Evolutionary conservation across 352 stramenopile genomes (phyloP), one percentile per base, ranked within the genome.

Genomic region (Globisporangium echinulatum): DNA sequence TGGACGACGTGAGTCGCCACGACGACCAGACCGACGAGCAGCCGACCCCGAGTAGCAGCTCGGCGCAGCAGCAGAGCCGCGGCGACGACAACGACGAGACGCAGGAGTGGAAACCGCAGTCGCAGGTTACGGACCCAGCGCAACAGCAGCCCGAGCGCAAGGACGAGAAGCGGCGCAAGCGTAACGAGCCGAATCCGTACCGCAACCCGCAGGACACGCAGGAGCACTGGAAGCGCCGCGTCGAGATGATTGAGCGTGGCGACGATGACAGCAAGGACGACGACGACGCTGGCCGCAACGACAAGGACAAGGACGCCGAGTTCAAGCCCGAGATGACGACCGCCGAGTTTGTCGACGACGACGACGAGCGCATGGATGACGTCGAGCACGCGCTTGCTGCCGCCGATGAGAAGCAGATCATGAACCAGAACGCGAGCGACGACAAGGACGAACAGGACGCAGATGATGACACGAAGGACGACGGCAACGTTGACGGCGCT

Each of bases 211-310:
- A 97, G 51, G 96, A 98, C 62, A 94, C 96, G 2, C 83, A 97
- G 63, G 93, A 99, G 63, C 97, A 98, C 63, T 99, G 97, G 97
- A 96, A 98, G 63, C 86, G 94, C 53, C 96, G 96, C 52, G 83
- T 99, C 7, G 96, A 93, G 55, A 91, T 91, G 78, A 75, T 90
- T 33, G 70, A 93, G 63, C 77, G 68, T 9, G 67, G 67, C 6
- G 65, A 75, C 14, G 71, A 77, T 42, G 64, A 74, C 4, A 65
- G 66, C 11, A 47, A 68, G 7, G 59, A 72, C 38, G 75, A 79
- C 9, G 73, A 86, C 11, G 63, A 88, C 19, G 50, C 77, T 51
- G 59, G 62, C n/a, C 84, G 63, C 39, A 72, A 79, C 19, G 66
- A 59, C 36, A 59, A 67, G 7, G 63, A 75, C 10, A 69, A 80